Evolutionary conservation across 1,139 yeast species (phyloP), one percentile per base, ranked within the genome.

Genomic region (Chernovozyma sophiae-reginae): DNA sequence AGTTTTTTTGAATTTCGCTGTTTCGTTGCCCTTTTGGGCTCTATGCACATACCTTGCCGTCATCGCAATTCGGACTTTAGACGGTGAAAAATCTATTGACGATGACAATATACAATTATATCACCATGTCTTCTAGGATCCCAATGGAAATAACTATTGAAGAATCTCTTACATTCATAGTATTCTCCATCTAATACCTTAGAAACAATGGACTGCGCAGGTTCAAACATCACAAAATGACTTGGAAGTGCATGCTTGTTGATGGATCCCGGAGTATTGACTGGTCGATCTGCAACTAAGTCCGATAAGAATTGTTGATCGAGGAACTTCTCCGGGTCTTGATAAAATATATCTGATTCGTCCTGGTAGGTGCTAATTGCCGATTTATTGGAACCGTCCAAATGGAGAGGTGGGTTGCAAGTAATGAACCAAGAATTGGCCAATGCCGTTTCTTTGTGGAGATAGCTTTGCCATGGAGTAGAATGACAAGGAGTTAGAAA

Each of bases 401-500:
- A 47, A 43, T 68, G 73, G 15, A 86, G 58, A 1, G 98, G 98
- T 0, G 98, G 99, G 44, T 87, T 95, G 56, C 99, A 94, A 0
- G 96, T 79, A 29, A 94, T 65, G 42, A 83, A 82, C 96, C 96
- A 86, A 3, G 77, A 43, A 15, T 54, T 59, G 7, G 62, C 24
- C 48, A 59, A 55, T 3, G 77, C 56, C 14, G 70, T 72, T 6
- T 63, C 57, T 18, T 84, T 61, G 51, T 89, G 96, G 31, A 94
- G 59, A 51, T 84, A 80, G 26, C 95, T 77, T 52, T 87, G 96
- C 83, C 95, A 86, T 3, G 98, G 98, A 0, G 97, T 90, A 0
- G 97, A 90, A 56, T 94, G 98, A 51, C 98, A 94, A 0, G 99
- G 98, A 54, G 90, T 86, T 15, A 94, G 57, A 46, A 92, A 83